These are phyloP conservation scores for Dryas alaskensis DNA, from an alignment of 306 rosid species.

Conservation along the genomic window DNA sequence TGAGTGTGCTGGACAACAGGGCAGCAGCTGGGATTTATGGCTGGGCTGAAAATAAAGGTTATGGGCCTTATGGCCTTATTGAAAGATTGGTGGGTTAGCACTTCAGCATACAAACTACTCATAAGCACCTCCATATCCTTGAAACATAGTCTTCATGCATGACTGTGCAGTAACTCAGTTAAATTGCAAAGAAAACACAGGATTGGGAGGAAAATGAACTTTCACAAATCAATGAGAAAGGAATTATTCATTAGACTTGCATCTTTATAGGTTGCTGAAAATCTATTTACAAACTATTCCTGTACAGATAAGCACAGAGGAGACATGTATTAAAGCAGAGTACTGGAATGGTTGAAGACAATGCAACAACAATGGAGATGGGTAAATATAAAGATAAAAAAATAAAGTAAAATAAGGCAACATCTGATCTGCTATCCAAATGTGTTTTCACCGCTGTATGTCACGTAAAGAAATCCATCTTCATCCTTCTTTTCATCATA, in stretches of 20 bases:
- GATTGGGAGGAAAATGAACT: not conserved
- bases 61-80: no score
- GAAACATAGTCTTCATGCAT: not conserved
- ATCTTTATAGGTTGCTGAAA: conserved; percentile 9
- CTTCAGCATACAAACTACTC: no score
- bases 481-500: conserved; percentile 50
- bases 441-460: conserved; percentile 56
- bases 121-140: no score
- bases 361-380: not conserved
- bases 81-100: no score
- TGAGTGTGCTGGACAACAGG: no score
- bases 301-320: conserved; percentile 2
- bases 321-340: not conserved
- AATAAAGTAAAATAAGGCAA: not conserved
- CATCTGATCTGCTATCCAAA: conserved; percentile 32
- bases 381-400: not conserved
- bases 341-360: conserved; percentile 6
- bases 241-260: conserved; percentile 11
- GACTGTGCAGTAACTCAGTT: not conserved
- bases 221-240: not conserved
- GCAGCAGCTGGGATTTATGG: no score
- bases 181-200: not conserved
- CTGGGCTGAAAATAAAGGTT: no score
- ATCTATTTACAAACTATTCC: conserved; percentile 20
- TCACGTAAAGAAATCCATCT: conserved; percentile 41